Evolutionary conservation across 1,139 yeast genomes (phyloP).

Genomic region (Blastobotrys apis): DNA sequence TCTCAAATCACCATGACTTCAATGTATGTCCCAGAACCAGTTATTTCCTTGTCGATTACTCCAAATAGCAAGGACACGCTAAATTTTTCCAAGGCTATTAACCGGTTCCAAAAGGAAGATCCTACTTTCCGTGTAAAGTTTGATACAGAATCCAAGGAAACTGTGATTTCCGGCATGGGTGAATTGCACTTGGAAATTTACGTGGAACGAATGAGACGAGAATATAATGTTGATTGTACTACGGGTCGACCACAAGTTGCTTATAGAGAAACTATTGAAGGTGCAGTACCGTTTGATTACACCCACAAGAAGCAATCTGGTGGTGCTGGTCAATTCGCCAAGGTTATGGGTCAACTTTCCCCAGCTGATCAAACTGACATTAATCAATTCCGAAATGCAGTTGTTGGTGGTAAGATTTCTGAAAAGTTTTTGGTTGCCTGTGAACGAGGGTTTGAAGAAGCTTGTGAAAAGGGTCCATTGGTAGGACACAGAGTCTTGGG

Average conservation of each 20-base stretch:
- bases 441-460: conserved; percentile 92
- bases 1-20: conserved; percentile 82
- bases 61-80: conserved; percentile 88
- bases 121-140: conserved; percentile 94
- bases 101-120: conserved; percentile 96
- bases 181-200: conserved; percentile 93
- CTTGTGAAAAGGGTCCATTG: conserved; percentile 93
- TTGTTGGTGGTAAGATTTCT: conserved; percentile 96
- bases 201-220: conserved; percentile 97
- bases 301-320: conserved; percentile 98
- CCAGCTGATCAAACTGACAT: conserved; percentile 47
- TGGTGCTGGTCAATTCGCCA: conserved; percentile 99
- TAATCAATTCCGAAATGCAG: conserved; percentile 75
- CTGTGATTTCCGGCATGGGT: conserved; percentile 98
- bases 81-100: conserved; percentile 91
- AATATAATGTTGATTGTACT: conserved; percentile 89
- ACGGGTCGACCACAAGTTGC: conserved; percentile 99
- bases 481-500: conserved; percentile 93
- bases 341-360: conserved; percentile 82
- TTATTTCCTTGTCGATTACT: conserved; percentile 82
- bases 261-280: conserved; percentile 86
- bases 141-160: conserved; percentile 90
- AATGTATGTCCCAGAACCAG: conserved; percentile 98
- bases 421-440: conserved; percentile 94
- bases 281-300: conserved; percentile 76